Evolutionary conservation across 2,329 filamentous ascomycete genomes (phyloP).

Genomic region (Venturia pyrina): DNA sequence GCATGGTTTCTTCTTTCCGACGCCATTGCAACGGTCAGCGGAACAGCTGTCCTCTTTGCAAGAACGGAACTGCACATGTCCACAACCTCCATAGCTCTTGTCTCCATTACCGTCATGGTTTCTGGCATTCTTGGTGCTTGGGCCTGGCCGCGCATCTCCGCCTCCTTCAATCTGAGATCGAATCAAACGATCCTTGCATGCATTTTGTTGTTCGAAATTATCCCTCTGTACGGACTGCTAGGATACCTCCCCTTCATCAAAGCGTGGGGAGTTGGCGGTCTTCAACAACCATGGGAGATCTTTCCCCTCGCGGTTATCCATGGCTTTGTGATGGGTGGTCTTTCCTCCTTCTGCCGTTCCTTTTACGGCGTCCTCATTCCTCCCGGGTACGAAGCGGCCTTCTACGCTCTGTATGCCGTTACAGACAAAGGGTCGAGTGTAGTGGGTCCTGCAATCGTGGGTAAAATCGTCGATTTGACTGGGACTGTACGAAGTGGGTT

Average conservation of each 20-base stretch:
- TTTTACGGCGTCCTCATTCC: conserved; percentile 86
- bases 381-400: conserved; percentile 82
- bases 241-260: conserved; percentile 72
- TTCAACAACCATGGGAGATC: conserved; percentile 88
- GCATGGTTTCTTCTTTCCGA: conserved; percentile 92
- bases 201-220: conserved; percentile 76
- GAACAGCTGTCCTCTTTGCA: conserved; percentile 87
- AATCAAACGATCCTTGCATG: conserved; percentile 79
- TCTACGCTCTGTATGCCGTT: conserved; percentile 89
- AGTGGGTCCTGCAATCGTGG: conserved; percentile 84
- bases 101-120: conserved; percentile 81
- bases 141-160: conserved; percentile 71
- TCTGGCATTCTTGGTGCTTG: conserved; percentile 81
- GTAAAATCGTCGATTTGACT: conserved; percentile 65
- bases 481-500: conserved; percentile 52
- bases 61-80: conserved; percentile 85
- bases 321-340: conserved; percentile 77
- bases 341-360: conserved; percentile 80
- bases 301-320: conserved; percentile 79
- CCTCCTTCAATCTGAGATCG: conserved; percentile 53
- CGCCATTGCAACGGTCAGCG: conserved; percentile 83
- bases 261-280: conserved; percentile 61
- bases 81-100: conserved; percentile 72
- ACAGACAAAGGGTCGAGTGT: conserved; percentile 81
- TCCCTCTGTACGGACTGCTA: conserved; percentile 77